Conservation (phyloP, 1,284 basidiomycete species). For the Schizophyllum amplum region DNA sequence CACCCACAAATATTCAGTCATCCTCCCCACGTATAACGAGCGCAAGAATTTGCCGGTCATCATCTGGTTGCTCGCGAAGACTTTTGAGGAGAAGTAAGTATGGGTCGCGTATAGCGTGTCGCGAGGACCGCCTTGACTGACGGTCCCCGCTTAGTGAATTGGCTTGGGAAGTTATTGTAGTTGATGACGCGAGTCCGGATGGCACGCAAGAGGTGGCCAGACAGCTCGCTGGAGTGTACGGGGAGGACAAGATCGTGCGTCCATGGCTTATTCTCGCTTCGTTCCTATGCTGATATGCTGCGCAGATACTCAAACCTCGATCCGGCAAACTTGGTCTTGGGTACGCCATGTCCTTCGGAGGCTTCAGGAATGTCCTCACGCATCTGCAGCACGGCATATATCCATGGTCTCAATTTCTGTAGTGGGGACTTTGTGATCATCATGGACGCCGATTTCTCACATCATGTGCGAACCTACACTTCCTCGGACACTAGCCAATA, state of each 20-base stretch:
- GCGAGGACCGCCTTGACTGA: constrained; percentile 1
- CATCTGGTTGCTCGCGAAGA: constrained; percentile 72
- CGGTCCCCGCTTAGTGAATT: constrained; percentile 24
- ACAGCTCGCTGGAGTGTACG: constrained; percentile 72
- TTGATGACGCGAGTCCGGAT: constrained; percentile 89
- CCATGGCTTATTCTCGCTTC: too few species aligned
- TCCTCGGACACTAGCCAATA: not conserved
- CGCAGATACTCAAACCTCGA: constrained; percentile 72
- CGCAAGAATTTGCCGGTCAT: constrained; percentile 87
- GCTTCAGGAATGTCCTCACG: not conserved
- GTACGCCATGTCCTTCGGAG: constrained; percentile 27
- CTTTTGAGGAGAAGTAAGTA: constrained; percentile 68
- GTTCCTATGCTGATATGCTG: not conserved
- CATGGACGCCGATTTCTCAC: constrained; percentile 95
- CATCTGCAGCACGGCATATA: constrained; percentile 72
- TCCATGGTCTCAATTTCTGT: constrained; percentile 83
- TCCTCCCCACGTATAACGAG: constrained; percentile 90
- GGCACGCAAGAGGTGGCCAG: constrained; percentile 84
- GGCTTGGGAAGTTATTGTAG: constrained; percentile 81
- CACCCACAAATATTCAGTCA: constrained; percentile 80
- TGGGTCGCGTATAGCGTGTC: not conserved
- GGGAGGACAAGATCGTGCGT: constrained; percentile 75
- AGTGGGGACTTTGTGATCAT: constrained; percentile 93
- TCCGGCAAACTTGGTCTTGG: constrained; percentile 86
- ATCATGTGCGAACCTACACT: constrained; percentile 59